phyloP scores from a whole-genome alignment of 2,329 filamentous ascomycete genomes.

The Metarhizium album region DNA sequence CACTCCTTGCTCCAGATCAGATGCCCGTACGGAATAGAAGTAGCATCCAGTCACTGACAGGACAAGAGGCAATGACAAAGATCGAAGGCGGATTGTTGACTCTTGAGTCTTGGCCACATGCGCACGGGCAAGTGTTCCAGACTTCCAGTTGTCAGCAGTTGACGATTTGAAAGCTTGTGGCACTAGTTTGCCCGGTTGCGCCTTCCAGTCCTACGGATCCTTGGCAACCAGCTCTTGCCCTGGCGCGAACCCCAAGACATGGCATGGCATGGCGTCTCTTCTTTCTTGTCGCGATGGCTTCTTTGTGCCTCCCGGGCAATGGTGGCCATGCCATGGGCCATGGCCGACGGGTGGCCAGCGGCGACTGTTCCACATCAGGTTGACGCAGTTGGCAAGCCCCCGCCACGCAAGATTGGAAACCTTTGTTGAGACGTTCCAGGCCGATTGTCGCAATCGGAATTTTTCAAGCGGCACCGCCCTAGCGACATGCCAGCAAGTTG shows the following conservation, averaged over 20 bases:
- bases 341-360: not conserved
- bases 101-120: no score
- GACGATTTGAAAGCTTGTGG: no score
- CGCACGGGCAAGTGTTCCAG: no score
- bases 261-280: not conserved
- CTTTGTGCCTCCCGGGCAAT: not conserved
- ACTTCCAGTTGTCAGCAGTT: no score
- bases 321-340: not conserved
- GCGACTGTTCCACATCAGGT: not conserved
- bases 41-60: no score
- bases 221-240: not conserved
- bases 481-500: not conserved
- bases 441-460: not conserved
- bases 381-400: not conserved
- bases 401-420: not conserved
- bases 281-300: not conserved
- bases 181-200: no score
- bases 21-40: no score
- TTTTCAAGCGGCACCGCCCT: not conserved
- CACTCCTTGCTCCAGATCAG: no score
- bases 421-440: not conserved
- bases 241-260: not conserved
- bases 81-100: no score
- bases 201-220: not conserved
- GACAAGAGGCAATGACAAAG: no score